Percentiles rank a stretch among this genome's conserved stretches.
These are phyloP conservation scores for Prunus kanzakura DNA, from an alignment of 306 rosid species.

Conservation along the genomic window DNA sequence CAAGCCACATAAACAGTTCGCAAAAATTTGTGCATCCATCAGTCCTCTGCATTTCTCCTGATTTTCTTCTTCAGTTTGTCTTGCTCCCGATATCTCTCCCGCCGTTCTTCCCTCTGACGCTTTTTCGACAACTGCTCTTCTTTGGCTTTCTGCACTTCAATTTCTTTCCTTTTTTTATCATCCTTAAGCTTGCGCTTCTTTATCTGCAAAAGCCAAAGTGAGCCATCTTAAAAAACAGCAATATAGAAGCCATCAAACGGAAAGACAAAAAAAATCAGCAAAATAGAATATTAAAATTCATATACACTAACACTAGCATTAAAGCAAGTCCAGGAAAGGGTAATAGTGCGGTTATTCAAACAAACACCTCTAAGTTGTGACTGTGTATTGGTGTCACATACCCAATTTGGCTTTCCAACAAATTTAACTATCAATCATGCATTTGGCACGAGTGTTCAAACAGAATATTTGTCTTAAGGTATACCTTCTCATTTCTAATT, in stretches of 20 bases:
- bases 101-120: constrained; percentile 84
- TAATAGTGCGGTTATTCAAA: background rate
- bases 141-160: constrained; percentile 60
- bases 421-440: constrained; percentile 7
- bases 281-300: background rate
- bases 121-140: constrained; percentile 58
- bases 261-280: no score
- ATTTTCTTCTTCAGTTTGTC: constrained; percentile 65
- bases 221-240: background rate
- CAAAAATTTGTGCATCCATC: background rate
- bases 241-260: background rate
- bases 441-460: background rate
- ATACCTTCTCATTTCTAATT: constrained; percentile 58
- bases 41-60: constrained; percentile 40
- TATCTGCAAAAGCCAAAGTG: constrained; percentile 35
- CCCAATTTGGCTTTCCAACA: background rate
- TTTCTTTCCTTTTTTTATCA: constrained; percentile 54
- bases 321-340: background rate
- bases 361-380: background rate
- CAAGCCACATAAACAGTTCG: background rate
- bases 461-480: constrained; percentile 1
- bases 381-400: background rate
- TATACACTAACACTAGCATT: no score
- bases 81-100: constrained; percentile 65
- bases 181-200: constrained; percentile 76